Evolutionary conservation across 2,329 filamentous ascomycete species (phyloP), one percentile per base, ranked within the genome.

Genomic region (Monilinia fructigena): DNA sequence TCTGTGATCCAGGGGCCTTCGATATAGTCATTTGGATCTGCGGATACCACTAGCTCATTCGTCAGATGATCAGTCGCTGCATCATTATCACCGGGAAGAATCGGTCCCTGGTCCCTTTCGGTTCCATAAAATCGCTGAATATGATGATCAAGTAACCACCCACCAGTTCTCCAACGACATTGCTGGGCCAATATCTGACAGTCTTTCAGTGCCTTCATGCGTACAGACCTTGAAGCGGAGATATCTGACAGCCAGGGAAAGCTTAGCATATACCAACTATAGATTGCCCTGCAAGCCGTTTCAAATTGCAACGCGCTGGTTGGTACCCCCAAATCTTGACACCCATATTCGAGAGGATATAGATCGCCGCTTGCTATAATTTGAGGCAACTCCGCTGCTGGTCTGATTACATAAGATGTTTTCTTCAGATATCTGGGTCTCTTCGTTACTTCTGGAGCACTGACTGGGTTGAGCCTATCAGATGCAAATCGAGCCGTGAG

Each of bases 61-160:
- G n/a, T 23, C 20, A 16, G n/a, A 2, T 23, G 14, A 38, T 18
- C 16, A 14, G 12, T 23, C n/a, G 28, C n/a, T 26, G n/a, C 28
- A 26, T 23, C 14, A 14, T 6, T 11, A 8, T 38, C 20, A 26
- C 12, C 14, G 18, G 58, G n/a, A 18, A 12, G 45, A 23, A 28
- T 28, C 2, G 45, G 45, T 20, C 7, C n/a, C 45, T n/a, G 2
- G 20, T 23, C 7, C 8, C 31, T n/a, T 3, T 6, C 47, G 18
- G 8, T n/a, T 28, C 28, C 31, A 18, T 63, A 63, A 23, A 63
- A 63, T 35, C 38, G 26, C 26, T 47, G 35, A 16, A 63, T 54
- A 8, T 63, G 61, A 55, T 55, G 52, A 63, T 63, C 61, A 23
- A 63, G 48, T 18, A 63, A 20, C 61, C 61, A 63, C 1, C 61